phyloP scores from a whole-genome alignment of 1,284 basidiomycete species.

The Sphagnurus paluster region DNA sequence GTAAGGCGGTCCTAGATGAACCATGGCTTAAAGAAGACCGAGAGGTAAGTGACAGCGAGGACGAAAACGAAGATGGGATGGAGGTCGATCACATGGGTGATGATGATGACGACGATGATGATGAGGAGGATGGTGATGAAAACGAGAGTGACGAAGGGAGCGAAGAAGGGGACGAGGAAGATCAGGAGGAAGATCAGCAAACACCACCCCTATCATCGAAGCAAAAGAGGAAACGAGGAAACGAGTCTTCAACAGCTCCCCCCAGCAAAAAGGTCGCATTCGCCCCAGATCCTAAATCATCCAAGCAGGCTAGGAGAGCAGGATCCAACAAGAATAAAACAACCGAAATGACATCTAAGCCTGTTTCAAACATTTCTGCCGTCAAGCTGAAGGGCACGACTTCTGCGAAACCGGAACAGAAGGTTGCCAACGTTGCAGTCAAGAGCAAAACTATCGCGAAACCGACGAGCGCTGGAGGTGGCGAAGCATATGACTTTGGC shows the following conservation, averaged over 20 bases:
- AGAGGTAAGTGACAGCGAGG: slow-evolving; percentile 30
- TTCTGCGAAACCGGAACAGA: slow-evolving; percentile 17
- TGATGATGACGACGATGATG: slow-evolving; percentile 30
- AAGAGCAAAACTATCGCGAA: slow-evolving; percentile 25
- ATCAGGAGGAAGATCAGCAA: slow-evolving; percentile 27
- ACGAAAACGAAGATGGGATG: slow-evolving; percentile 26
- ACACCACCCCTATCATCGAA: slow-evolving; percentile 36
- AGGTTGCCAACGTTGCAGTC: slow-evolving; percentile 24
- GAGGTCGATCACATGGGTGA: slow-evolving; percentile 22
- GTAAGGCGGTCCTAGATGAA: slow-evolving; percentile 57
- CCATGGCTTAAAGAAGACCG: slow-evolving; percentile 43
- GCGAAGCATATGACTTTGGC: slow-evolving; percentile 54
- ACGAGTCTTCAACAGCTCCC: slow-evolving; percentile 28
- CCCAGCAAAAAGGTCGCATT: slow-evolving; percentile 53
- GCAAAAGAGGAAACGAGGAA: slow-evolving; percentile 50
- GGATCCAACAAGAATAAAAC: slow-evolving; percentile 16
- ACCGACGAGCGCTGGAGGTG: slow-evolving; percentile 19
- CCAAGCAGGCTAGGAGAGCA: slow-evolving; percentile 32
- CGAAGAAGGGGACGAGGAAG: slow-evolving; percentile 30
- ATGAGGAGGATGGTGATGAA: slow-evolving; percentile 27
- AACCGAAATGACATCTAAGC: slow-evolving; percentile 8
- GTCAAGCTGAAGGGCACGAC: slow-evolving; percentile 15
- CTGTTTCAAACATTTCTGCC: background rate
- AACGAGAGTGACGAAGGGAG: slow-evolving; percentile 26
- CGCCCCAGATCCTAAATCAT: slow-evolving; percentile 28